Conservation (phyloP, 345 rosid genomes). For the Anastatica hierochuntica region DNA sequence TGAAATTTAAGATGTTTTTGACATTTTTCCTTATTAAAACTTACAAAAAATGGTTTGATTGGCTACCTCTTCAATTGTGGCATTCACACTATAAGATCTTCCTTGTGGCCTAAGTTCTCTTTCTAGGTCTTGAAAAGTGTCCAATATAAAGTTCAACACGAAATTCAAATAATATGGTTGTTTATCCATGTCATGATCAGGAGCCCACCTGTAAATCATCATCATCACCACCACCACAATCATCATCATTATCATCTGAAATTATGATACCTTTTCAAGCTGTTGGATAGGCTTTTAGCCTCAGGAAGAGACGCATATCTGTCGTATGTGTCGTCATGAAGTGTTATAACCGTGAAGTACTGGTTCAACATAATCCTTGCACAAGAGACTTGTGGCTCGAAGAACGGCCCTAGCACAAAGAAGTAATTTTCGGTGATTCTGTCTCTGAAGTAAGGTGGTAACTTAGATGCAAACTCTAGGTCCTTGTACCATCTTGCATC, state of each 20-base stretch:
- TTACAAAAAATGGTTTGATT: no score
- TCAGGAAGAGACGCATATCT: conserved; percentile 12
- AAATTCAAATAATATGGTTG: not conserved
- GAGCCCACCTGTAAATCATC: conserved; percentile 3
- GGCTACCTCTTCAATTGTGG: no score
- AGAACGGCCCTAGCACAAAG: not conserved
- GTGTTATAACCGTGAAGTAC: not conserved
- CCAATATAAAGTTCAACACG: not conserved
- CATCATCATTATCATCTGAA: not conserved
- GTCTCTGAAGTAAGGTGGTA: conserved; percentile 16
- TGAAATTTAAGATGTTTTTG: no score
- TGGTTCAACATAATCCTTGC: not conserved
- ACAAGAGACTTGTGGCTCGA: not conserved
- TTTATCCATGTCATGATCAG: not conserved
- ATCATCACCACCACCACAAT: not conserved
- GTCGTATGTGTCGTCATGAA: not conserved
- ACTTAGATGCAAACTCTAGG: not conserved
- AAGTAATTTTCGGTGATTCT: not conserved
- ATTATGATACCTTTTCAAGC: not conserved
- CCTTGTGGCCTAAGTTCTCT: no score
- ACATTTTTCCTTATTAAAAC: no score
- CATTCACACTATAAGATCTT: no score
- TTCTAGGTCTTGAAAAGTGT: no score
- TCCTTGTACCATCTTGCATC: conserved; percentile 14
- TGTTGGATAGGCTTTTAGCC: not conserved